Evolutionary conservation across 768 basidiomycete genomes (phyloP).

Genomic region (Amanita thiersii): DNA sequence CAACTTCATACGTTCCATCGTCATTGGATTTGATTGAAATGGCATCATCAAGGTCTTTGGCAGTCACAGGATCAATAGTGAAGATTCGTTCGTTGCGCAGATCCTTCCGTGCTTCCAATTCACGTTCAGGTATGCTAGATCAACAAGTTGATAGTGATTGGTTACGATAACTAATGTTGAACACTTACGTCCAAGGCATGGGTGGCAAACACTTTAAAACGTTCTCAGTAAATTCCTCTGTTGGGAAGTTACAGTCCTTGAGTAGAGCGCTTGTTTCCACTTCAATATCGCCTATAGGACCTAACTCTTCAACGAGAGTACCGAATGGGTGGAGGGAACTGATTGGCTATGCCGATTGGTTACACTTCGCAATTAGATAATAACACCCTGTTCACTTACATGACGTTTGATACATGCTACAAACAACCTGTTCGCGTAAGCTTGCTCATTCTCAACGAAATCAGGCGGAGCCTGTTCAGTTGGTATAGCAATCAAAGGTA

Average conservation of each 20-base stretch:
- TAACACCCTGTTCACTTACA: conserved; percentile 38
- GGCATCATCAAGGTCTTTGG: conserved; percentile 94
- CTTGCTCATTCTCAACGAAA: conserved; percentile 91
- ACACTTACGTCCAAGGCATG: conserved; percentile 88
- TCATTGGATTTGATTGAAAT: conserved; percentile 83
- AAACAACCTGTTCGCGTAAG: conserved; percentile 85
- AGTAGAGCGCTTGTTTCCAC: conserved; percentile 95
- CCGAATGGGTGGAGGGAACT: conserved; percentile 99
- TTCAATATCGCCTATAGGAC: conserved; percentile 96
- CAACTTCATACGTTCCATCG: conserved; percentile 88
- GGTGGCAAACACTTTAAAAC: conserved; percentile 95
- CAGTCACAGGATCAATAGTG: conserved; percentile 85
- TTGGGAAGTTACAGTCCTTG: conserved; percentile 99
- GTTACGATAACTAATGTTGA: conserved; percentile 13
- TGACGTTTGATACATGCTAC: conserved; percentile 99
- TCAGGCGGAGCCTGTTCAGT: conserved; percentile 97
- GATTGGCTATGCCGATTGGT: conserved; percentile 50
- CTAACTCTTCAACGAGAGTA: conserved; percentile 94
- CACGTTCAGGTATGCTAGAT: conserved; percentile 76
- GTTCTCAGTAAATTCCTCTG: conserved; percentile 93
- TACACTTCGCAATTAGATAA: conserved; percentile 10
- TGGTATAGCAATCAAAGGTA: conserved; percentile 96
- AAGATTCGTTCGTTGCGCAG: conserved; percentile 80
- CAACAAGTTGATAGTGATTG: conserved; percentile 10
- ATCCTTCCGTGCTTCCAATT: conserved; percentile 84